These are phyloP conservation scores for Malassezia furfur DNA, from an alignment of 1,284 basidiomycete genomes.

Conservation along the genomic window DNA sequence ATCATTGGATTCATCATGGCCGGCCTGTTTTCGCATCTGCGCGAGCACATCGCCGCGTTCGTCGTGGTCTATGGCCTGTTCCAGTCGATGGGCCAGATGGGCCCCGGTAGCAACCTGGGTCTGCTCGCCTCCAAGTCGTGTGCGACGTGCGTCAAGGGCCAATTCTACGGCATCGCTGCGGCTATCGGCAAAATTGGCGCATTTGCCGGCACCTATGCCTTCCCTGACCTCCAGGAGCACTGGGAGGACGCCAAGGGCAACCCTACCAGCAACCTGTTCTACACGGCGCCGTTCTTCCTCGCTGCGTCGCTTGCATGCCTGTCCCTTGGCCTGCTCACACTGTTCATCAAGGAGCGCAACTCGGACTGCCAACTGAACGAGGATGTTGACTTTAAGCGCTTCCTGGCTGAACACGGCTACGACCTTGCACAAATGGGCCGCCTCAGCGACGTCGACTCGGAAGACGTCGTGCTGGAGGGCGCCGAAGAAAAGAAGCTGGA, in stretches of 20 bases:
- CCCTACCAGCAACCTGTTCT: slow-evolving; percentile 21
- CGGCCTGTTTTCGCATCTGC: slow-evolving; percentile 30
- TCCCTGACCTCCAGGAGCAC: slow-evolving; percentile 6
- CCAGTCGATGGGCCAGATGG: slow-evolving; percentile 73
- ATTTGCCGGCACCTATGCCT: slow-evolving; percentile 36
- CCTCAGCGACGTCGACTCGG: background rate
- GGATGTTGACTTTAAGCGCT: slow-evolving; percentile 56
- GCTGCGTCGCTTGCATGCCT: slow-evolving; percentile 61
- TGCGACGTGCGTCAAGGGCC: slow-evolving; percentile 29
- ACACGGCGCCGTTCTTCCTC: slow-evolving; percentile 47
- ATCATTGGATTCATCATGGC: slow-evolving; percentile 55
- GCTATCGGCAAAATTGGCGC: slow-evolving; percentile 64
- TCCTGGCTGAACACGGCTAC: slow-evolving; percentile 30
- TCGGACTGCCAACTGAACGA: slow-evolving; percentile 71
- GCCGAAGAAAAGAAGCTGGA: too few species aligned
- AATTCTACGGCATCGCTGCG: slow-evolving; percentile 52
- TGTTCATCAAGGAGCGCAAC: slow-evolving; percentile 66
- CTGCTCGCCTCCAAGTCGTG: slow-evolving; percentile 28
- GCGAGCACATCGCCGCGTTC: slow-evolving; percentile 20
- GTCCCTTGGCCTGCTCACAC: slow-evolving; percentile 64
- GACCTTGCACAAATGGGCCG: slow-evolving; percentile 32
- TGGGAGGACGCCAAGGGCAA: background rate
- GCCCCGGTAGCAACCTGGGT: slow-evolving; percentile 39
- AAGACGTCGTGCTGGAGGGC: too few species aligned
- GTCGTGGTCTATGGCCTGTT: slow-evolving; percentile 77